A percentile compares a stretch with the other conserved stretches of the same genome.
phyloP scores from a whole-genome alignment of 805 yeast species.

The Barnettozyma populi region DNA sequence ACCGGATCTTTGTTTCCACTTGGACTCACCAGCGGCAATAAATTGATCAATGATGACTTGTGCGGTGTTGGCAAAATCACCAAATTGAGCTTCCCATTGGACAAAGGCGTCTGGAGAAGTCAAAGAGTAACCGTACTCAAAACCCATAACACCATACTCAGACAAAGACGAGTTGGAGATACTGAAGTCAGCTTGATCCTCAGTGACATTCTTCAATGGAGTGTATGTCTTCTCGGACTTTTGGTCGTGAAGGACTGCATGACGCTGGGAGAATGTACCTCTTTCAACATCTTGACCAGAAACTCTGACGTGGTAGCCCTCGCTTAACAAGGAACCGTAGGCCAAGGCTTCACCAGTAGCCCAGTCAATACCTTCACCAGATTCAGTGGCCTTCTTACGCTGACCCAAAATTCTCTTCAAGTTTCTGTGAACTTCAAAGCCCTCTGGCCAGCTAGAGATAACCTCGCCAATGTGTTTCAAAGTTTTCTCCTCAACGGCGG shows the following conservation, averaged over 20 bases:
- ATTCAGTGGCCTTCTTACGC: constrained; percentile 82
- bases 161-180: constrained; percentile 94
- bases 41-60: constrained; percentile 97
- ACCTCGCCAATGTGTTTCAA: constrained; percentile 74
- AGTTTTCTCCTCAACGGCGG: constrained; percentile 69
- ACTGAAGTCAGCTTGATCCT: constrained; percentile 78
- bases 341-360: constrained; percentile 99
- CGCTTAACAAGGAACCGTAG: constrained; percentile 83
- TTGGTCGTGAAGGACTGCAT: constrained; percentile 97
- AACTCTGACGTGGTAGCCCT: constrained; percentile 94
- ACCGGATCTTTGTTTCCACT: constrained; percentile 99
- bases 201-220: constrained; percentile 76
- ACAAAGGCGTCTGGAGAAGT: constrained; percentile 96
- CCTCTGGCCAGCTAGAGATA: constrained; percentile 80
- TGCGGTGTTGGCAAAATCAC: constrained; percentile 99
- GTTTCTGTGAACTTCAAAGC: constrained; percentile 89
- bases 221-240: constrained; percentile 74
- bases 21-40: constrained; percentile 92
- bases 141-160: constrained; percentile 99
- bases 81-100: constrained; percentile 99
- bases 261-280: constrained; percentile 99
- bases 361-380: constrained; percentile 97
- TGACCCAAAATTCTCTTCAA: constrained; percentile 87
- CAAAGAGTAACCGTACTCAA: constrained; percentile 97
- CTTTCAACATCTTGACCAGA: constrained; percentile 99